Base-by-base conservation (phyloP, 306 rosid species). In the Potentilla sterilis region DNA sequence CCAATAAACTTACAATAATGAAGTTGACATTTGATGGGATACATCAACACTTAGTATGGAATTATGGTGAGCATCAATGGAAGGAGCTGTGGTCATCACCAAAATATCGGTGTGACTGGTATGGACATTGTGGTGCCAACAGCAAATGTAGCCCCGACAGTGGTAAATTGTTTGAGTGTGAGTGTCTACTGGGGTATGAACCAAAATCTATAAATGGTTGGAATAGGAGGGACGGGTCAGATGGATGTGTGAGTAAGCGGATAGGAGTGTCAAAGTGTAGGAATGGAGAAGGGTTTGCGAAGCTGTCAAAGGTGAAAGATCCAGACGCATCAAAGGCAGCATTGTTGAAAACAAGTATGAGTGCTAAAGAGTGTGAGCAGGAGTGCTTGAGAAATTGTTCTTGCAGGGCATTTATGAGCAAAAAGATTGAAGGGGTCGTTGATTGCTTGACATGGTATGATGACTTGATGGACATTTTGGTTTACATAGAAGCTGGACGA, bases 261-360 rank as follows among this genome's bases (percentile, higher is more conserved):
- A 77, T 32, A 4, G 32, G 70, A 18, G 57, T 3, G 10, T 71
- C 78, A 0, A 16, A 69, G n/a, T 92, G 96, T 58, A 54, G 65
- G 2, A 75, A 46, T n/a, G 93, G 93, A 38, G 93, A 88, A 67
- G 96, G 91, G 57, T 92, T 89, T 21, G 68, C 71, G 49, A 82
- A 67, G 57, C 19, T 88, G 24, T 52, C 47, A 18, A 48, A 77
- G 9, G 76, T 85, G 34, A 90, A 90, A 75, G 16, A 83, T 57
- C 93, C 93, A 5, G 85, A 88, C 62, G 78, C 85, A 28, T 78
- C 79, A 0, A 18, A 1, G 2, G 89, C 74, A 3, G 90, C 85
- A 38, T 37, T 3, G 77, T 78, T 2, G 6, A 67, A 28, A 1
- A 32, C 0, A 79, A 83, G 73, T 22, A 42, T 76, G 75, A 85